These are phyloP conservation scores for Cymbopogon flexuosus DNA, from an alignment of 202 grass and related monocot genomes.

Conservation along the genomic window DNA sequence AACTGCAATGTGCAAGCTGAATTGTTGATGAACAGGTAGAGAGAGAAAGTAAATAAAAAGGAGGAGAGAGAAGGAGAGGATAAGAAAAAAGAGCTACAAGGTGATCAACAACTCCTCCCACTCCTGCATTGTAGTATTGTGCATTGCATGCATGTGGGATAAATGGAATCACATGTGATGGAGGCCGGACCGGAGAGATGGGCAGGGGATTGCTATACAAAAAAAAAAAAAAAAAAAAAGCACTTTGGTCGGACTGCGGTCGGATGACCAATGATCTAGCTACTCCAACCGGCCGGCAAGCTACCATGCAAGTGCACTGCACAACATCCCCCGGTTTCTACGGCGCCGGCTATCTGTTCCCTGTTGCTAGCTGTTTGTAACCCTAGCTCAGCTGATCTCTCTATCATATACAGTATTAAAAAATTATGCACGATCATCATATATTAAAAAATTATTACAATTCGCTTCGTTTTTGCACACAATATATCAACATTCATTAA, in stretches of 20 bases:
- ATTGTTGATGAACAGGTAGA: background rate
- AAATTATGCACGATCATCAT: too few species aligned
- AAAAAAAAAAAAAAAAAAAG: background rate
- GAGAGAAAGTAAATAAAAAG: background rate
- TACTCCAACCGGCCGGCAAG: background rate
- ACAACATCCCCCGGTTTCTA: too few species aligned
- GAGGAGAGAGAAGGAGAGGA: background rate
- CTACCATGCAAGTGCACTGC: background rate
- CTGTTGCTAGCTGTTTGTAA: too few species aligned
- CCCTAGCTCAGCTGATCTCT: too few species aligned
- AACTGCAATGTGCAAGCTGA: background rate
- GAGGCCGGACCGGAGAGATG: background rate
- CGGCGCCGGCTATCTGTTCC: too few species aligned
- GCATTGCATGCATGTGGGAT: slow-evolving; percentile 9
- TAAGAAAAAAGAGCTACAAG: background rate
- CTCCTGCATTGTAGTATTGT: background rate
- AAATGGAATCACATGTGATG: slow-evolving; percentile 12
- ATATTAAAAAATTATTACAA: too few species aligned
- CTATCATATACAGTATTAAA: too few species aligned
- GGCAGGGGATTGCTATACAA: background rate
- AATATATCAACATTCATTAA: too few species aligned
- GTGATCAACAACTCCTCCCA: background rate
- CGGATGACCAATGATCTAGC: slow-evolving; percentile 12
- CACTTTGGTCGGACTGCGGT: slow-evolving; percentile 29
- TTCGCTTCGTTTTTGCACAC: too few species aligned